Percentiles rank a stretch among this genome's conserved stretches.
These are phyloP conservation scores for Dryadomyces quercus-mongolicae DNA, from an alignment of 2,329 filamentous ascomycete genomes.

Conservation along the genomic window DNA sequence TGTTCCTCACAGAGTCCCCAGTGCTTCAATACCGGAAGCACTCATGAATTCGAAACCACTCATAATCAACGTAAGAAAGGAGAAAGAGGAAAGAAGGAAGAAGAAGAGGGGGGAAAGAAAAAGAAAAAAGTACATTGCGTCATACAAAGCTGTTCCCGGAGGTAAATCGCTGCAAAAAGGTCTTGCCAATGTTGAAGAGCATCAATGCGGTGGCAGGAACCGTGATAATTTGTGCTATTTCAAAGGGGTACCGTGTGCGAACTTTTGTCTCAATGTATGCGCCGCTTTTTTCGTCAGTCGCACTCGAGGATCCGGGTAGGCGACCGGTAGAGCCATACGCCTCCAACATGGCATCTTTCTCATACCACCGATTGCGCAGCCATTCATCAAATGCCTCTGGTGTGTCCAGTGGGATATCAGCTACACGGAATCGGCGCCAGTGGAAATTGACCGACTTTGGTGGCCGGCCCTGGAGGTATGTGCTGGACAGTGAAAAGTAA, in stretches of 20 bases:
- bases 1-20: not conserved
- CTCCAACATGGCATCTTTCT: conserved; percentile 84
- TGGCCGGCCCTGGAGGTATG: conserved; percentile 76
- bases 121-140: no score
- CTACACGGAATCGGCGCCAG: conserved; percentile 76
- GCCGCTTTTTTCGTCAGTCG: conserved; percentile 16
- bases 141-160: not conserved
- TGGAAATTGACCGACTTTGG: conserved; percentile 96
- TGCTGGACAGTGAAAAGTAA: conserved; percentile 75
- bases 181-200: conserved; percentile 2
- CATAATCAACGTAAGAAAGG: not conserved
- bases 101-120: no score
- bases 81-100: not conserved
- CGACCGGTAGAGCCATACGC: conserved; percentile 65
- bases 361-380: conserved; percentile 77
- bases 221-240: conserved; percentile 42
- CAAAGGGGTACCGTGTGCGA: conserved; percentile 38
- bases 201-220: conserved; percentile 22
- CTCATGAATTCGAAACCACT: not conserved
- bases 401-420: conserved; percentile 69
- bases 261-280: conserved; percentile 47
- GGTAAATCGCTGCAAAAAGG: not conserved
- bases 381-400: conserved; percentile 68
- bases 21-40: not conserved
- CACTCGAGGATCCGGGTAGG: conserved; percentile 58